Evolutionary conservation across 2,329 filamentous ascomycete species (phyloP), one percentile per base, ranked within the genome.

Genomic region (Penicillium sp.): DNA sequence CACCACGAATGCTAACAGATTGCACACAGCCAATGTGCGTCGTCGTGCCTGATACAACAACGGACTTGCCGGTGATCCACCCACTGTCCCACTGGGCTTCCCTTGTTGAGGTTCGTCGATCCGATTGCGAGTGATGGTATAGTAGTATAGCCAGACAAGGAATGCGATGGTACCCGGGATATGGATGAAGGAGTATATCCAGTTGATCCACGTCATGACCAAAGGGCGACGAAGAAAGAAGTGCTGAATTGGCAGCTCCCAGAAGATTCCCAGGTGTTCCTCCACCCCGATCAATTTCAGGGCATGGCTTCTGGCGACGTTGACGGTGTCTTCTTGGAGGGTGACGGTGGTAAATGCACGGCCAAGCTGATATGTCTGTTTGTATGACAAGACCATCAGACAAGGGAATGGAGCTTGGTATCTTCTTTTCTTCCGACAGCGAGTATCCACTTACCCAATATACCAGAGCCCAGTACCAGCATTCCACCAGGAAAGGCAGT

Each of bases 151-250:
- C 72, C 86, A 84, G 40, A 87, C 82, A 26, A 87, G 80, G 71
- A 91, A 92, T 49, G 89, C 82, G 66, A 92, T 91, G 6, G 89
- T 91, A 15, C 89, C 89, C 0, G 89, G 90, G 61, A 92, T 92
- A 75, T 92, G 90, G 70, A 92, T 91, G 76, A 91, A 91, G 6
- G 89, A 91, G 77, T 92, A 92, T 30, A 86, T 83, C 70, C 89
- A 84, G 76, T 92, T 92, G 68, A 88, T 90, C 85, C 85, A 91
- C 67, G 82, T 85, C 80, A 92, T 84, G 45, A 89, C 69, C 30
- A 79, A 72, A 1, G 87, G 83, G 56, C 83, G 83, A 22, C 78
- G 74, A 54, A 87, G 77, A 71, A 87, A 86, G 74, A 79, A 84
- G 37, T 75, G 75, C 76, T 92, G 89, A 50, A 91, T 82, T 13